Percentiles rank a stretch among this genome's conserved stretches.
Evolutionary conservation across 495 filamentous ascomycete species (phyloP).

Genomic region (Cercophora newfieldiana): DNA sequence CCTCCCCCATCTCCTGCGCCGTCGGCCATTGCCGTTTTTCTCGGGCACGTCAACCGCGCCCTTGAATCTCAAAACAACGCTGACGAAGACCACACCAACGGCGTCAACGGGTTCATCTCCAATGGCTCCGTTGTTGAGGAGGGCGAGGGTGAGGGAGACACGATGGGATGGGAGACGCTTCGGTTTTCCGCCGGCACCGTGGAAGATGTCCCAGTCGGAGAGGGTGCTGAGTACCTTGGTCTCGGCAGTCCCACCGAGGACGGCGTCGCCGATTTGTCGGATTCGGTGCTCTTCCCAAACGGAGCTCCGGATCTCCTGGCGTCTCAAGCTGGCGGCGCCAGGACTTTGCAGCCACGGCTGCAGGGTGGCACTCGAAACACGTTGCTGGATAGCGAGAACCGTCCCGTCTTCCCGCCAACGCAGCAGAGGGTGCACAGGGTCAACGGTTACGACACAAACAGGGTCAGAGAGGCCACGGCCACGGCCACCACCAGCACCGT

Average conservation of each 20-base stretch:
- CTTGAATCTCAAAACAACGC: neutral
- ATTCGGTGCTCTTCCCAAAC: neutral
- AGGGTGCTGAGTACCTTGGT: neutral
- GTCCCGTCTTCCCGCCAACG: constrained; percentile 1
- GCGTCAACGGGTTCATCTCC: neutral
- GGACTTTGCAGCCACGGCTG: neutral
- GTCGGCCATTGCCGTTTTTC: neutral
- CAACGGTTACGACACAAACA: neutral
- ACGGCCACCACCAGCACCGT: constrained; percentile 1
- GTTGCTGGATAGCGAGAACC: neutral
- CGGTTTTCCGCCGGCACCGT: neutral
- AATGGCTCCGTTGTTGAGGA: neutral
- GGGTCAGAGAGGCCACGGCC: neutral
- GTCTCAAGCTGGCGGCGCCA: neutral
- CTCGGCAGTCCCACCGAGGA: neutral
- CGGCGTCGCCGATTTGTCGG: neutral
- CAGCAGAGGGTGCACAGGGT: constrained; percentile 2
- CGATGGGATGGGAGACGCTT: neutral
- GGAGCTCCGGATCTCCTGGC: neutral
- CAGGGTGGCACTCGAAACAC: neutral
- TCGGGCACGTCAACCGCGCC: neutral
- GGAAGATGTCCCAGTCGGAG: neutral
- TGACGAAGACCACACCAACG: neutral
- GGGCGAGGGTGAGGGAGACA: neutral
- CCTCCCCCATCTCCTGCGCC: neutral